Conservation (phyloP, 208 protist genomes). For the Trypanosoma boissoni region DNA sequence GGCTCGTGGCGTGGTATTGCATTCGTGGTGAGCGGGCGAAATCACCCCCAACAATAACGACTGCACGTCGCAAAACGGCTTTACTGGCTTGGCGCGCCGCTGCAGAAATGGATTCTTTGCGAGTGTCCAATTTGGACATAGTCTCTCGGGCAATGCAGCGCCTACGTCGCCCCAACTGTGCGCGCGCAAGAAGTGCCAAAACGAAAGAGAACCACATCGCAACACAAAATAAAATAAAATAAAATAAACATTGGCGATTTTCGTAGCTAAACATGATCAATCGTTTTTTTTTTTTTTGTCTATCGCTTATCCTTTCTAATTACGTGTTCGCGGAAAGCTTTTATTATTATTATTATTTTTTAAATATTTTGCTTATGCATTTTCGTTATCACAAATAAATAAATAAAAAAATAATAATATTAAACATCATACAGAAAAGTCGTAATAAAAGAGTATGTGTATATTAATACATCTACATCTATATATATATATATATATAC, state of each 20-base stretch:
- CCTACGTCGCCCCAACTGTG: slow-evolving; percentile 42
- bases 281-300: slow-evolving; percentile 9
- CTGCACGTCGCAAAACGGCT: slow-evolving; percentile 49
- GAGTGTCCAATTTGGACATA: slow-evolving; percentile 19
- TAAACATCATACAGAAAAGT: slow-evolving; percentile 1
- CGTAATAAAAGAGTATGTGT: slow-evolving; percentile 11
- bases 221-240: slow-evolving; percentile 45
- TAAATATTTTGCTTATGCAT: too few relatives aligned
- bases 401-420: too few relatives aligned
- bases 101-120: not conserved
- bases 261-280: slow-evolving; percentile 48
- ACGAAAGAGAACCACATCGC: slow-evolving; percentile 73
- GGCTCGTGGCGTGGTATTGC: slow-evolving; percentile 87
- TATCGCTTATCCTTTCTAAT: not conserved
- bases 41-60: slow-evolving; percentile 89
- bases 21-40: slow-evolving; percentile 87
- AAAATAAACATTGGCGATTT: slow-evolving; percentile 56
- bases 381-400: too few relatives aligned
- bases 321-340: not conserved
- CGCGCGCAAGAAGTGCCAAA: slow-evolving; percentile 60
- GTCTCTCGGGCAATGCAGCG: slow-evolving; percentile 37
- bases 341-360: not conserved
- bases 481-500: not conserved
- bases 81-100: slow-evolving; percentile 7
- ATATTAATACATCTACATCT: slow-evolving; percentile 6